These are phyloP conservation scores for Rhododendron ovatum DNA, from an alignment of 148 eudicot genomes.

Conservation along the genomic window DNA sequence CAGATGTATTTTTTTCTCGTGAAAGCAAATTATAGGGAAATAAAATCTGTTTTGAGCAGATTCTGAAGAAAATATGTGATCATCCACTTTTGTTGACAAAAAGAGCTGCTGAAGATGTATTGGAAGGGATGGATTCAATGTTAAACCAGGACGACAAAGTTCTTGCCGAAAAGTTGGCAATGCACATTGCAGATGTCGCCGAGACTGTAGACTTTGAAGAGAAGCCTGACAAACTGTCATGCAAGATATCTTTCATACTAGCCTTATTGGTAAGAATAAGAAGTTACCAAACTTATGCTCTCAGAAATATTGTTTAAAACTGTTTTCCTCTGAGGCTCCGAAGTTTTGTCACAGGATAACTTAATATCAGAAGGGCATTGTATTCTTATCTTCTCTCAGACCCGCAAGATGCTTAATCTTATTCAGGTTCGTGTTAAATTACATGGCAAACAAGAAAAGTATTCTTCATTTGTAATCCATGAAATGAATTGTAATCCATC, in stretches of 20 bases:
- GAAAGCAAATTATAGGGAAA: background rate
- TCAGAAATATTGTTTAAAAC: background rate
- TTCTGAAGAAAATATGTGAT: slow-evolving; percentile 95
- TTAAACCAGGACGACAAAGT: slow-evolving; percentile 60
- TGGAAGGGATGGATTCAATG: slow-evolving; percentile 93
- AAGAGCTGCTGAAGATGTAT: slow-evolving; percentile 93
- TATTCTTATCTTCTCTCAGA: slow-evolving; percentile 95
- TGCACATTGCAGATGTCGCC: slow-evolving; percentile 70
- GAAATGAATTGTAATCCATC: background rate
- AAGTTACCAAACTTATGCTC: background rate
- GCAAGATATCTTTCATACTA: slow-evolving; percentile 86
- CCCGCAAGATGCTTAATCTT: slow-evolving; percentile 92
- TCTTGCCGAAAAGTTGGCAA: slow-evolving; percentile 85
- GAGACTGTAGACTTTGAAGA: slow-evolving; percentile 51
- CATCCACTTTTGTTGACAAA: slow-evolving; percentile 93
- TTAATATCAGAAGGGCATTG: slow-evolving; percentile 76
- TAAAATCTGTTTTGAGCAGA: slow-evolving; percentile 32
- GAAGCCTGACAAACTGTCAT: slow-evolving; percentile 65
- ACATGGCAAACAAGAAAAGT: background rate
- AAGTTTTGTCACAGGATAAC: slow-evolving; percentile 43
- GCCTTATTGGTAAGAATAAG: slow-evolving; percentile 65
- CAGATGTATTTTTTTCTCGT: no score
- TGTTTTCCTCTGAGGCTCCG: background rate
- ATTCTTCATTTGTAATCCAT: background rate
- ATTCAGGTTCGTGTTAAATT: slow-evolving; percentile 57